Conservation (phyloP, 208 protist species). For the Trypanosoma theileri region DNA sequence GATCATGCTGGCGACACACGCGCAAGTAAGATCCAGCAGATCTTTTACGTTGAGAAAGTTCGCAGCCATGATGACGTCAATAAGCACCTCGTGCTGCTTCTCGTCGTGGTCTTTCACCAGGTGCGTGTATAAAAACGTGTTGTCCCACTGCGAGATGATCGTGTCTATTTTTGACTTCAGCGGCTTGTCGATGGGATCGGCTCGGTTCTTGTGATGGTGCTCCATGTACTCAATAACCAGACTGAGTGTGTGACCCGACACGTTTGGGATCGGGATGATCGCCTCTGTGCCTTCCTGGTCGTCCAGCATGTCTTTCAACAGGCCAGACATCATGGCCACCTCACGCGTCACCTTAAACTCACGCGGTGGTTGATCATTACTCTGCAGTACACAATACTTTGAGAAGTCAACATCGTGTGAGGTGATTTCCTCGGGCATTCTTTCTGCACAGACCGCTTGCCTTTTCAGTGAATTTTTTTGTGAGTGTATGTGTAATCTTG, state of each 20-base stretch:
- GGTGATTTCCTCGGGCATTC: constrained; percentile 60
- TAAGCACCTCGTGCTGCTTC: constrained; percentile 86
- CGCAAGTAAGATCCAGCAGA: constrained; percentile 93
- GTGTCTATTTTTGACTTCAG: constrained; percentile 85
- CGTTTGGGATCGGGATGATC: constrained; percentile 92
- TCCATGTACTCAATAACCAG: constrained; percentile 94
- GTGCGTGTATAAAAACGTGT: constrained; percentile 80
- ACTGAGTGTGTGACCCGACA: constrained; percentile 82
- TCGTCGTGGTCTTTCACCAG: constrained; percentile 82
- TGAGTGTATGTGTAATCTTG: not conserved
- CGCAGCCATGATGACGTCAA: constrained; percentile 93
- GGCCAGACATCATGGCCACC: constrained; percentile 83
- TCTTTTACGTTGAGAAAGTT: constrained; percentile 95
- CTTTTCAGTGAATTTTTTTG: not conserved
- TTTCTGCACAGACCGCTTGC: not conserved
- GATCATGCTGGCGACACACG: constrained; percentile 93
- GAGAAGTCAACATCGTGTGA: constrained; percentile 69
- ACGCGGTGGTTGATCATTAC: constrained; percentile 79
- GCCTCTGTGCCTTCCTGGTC: constrained; percentile 73
- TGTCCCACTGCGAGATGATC: constrained; percentile 88
- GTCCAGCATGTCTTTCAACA: constrained; percentile 91
- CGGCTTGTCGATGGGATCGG: constrained; percentile 85
- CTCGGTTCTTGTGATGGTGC: constrained; percentile 86
- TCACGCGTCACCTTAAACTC: constrained; percentile 85
- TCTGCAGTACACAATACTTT: constrained; percentile 87